A percentile compares a stretch with the other conserved stretches of the same genome.
These are phyloP conservation scores for Myrmaecium sp. DNA, from an alignment of 2,329 filamentous ascomycete genomes.

Conservation along the genomic window DNA sequence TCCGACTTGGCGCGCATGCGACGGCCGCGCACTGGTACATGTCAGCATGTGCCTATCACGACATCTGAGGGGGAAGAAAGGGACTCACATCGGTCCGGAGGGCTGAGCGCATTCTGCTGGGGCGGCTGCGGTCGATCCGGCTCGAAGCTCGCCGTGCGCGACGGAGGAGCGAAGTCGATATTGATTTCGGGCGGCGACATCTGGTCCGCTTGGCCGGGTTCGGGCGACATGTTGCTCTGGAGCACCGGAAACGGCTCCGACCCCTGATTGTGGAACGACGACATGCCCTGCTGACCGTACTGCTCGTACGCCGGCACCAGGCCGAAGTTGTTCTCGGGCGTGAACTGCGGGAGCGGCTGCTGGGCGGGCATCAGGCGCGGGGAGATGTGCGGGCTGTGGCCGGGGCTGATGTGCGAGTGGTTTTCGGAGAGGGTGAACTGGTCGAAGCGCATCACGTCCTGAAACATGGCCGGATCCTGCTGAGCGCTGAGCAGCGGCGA, in stretches of 20 bases:
- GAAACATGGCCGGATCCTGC: slow-evolving; percentile 55
- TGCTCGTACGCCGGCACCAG: slow-evolving; percentile 33
- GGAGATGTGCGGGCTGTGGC: slow-evolving; percentile 55
- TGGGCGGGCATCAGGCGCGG: slow-evolving; percentile 54
- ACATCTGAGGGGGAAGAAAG: slow-evolving; percentile 1
- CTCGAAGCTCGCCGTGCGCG: slow-evolving; percentile 48
- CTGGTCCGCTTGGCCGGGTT: slow-evolving; percentile 51
- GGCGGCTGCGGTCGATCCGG: slow-evolving; percentile 42
- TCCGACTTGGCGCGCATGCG: slow-evolving; percentile 45
- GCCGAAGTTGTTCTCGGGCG: slow-evolving; percentile 27
- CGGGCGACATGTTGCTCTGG: slow-evolving; percentile 31
- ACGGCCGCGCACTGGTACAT: slow-evolving; percentile 21
- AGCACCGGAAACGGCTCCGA: slow-evolving; percentile 33
- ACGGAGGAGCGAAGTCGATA: slow-evolving; percentile 74
- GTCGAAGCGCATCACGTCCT: slow-evolving; percentile 61
- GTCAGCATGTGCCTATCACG: slow-evolving; percentile 31
- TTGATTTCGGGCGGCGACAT: slow-evolving; percentile 93
- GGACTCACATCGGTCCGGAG: slow-evolving; percentile 48
- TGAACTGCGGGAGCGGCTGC: slow-evolving; percentile 34
- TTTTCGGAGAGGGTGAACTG: slow-evolving; percentile 65
- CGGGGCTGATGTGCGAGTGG: slow-evolving; percentile 36
- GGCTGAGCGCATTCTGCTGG: slow-evolving; percentile 62
- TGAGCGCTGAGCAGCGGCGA: slow-evolving; percentile 65
- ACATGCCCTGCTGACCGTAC: slow-evolving; percentile 25
- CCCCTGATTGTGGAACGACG: slow-evolving; percentile 32